Base-by-base conservation (phyloP, 2,329 filamentous ascomycete genomes). In the Orbilia javanica region DNA sequence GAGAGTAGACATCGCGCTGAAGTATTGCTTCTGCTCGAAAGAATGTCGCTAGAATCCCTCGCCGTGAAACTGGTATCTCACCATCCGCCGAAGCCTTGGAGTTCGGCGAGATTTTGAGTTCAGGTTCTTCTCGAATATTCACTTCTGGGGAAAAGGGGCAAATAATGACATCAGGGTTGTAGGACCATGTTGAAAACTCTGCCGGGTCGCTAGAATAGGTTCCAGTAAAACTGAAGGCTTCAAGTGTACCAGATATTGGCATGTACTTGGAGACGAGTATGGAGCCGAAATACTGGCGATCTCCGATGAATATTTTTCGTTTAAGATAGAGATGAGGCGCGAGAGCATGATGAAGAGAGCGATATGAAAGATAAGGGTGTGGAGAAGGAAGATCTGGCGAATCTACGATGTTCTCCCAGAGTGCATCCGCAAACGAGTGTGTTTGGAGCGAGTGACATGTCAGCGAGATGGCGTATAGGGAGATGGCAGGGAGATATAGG, bases 291-390 rank as follows among this genome's bases (percentile, higher is more conserved):
- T 75, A 80, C 13, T 62, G 73, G 6, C 76, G 79, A 57, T 81
- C 80, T 2, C 79, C 78, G 27, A 80, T 79, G 75, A 81, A 82
- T 22, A 82, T 67, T 20, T 80, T 79, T 4, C 76, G 77, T 18
- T 75, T 74, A 10, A 82, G 80, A 57, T 79, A 82, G 15, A 82
- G 76, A 36, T 82, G 80, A 2, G 72, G 65, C 8, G 79, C 79
- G 13, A 81, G 62, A 2, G 79, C 69, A 50, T 67, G 64, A 48
- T 81, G 80, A 22, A 82, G 75, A 10, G 73, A 68, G 10, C 70
- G 69, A 60, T 79, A 82, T 10, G 65, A 73, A 29, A 52, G 42
- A 68, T 82, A 82, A 0, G 81, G 81, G 2, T 66, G 46, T 15
- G 81, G 81, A 11, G 80, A 79, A 34, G 55, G 44, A 18, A 82